Conservation (phyloP, 768 basidiomycete genomes). For the Suillus fuscotomentosus region DNA sequence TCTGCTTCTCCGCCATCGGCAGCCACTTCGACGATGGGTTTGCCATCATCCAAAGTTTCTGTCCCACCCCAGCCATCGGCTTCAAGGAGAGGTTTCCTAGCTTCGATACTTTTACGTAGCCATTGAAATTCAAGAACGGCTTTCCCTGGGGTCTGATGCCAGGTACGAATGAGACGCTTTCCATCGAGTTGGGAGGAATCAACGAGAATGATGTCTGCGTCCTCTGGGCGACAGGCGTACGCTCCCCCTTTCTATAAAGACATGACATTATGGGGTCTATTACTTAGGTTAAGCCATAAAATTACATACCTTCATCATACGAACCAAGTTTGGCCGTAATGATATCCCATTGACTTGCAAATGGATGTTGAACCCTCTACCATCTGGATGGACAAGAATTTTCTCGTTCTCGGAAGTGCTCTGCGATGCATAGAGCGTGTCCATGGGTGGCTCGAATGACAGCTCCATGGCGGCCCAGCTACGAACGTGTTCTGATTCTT, state of each 20-base stretch:
- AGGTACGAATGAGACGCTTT: conserved; percentile 55
- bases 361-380: conserved; percentile 48
- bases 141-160: conserved; percentile 48
- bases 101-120: conserved; percentile 46
- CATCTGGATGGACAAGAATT: conserved; percentile 41
- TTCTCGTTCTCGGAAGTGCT: conserved; percentile 11
- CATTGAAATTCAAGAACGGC: conserved; percentile 54
- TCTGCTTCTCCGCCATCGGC: conserved; percentile 38
- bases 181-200: conserved; percentile 52
- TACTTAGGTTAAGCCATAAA: conserved; percentile 1
- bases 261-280: conserved; percentile 4
- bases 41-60: conserved; percentile 32
- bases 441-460: neutral
- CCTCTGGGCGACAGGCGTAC: conserved; percentile 46
- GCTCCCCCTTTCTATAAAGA: conserved; percentile 55
- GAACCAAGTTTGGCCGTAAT: conserved; percentile 50
- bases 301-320: conserved; percentile 43
- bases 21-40: conserved; percentile 28
- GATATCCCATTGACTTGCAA: conserved; percentile 54
- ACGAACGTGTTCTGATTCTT: neutral
- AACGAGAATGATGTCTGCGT: conserved; percentile 60
- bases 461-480: neutral
- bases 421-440: conserved; percentile 7
- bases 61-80: conserved; percentile 53
- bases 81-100: conserved; percentile 43